phyloP scores from a whole-genome alignment of 441 rosid species.

The Melastoma candidum region DNA sequence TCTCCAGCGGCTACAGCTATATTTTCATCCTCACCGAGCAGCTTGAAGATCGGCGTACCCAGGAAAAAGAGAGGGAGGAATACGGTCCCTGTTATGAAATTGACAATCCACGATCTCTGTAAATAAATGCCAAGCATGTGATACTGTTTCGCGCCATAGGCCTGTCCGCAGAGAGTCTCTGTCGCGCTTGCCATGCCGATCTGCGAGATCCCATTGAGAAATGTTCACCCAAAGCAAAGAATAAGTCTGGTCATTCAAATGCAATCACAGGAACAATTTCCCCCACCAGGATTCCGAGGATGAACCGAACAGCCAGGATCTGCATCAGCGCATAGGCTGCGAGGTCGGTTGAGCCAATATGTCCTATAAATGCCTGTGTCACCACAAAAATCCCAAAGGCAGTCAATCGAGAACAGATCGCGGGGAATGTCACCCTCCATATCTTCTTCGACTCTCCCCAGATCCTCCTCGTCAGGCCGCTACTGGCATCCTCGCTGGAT shows the following conservation, averaged over 20 bases:
- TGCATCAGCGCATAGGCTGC: conserved; percentile 26
- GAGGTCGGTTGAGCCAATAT: conserved; percentile 16
- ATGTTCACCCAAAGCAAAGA: no score
- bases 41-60: conserved; percentile 30
- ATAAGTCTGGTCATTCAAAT: no score
- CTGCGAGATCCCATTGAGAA: neutral
- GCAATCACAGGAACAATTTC: no score
- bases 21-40: conserved; percentile 38
- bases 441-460: conserved; percentile 41
- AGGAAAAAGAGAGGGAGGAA: conserved; percentile 43
- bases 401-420: conserved; percentile 21
- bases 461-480: conserved; percentile 19
- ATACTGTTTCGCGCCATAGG: conserved; percentile 64
- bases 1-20: conserved; percentile 37
- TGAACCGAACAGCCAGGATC: conserved; percentile 16
- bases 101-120: conserved; percentile 69
- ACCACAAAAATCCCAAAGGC: conserved; percentile 25
- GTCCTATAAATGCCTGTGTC: conserved; percentile 26
- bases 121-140: conserved; percentile 76
- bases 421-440: conserved; percentile 41
- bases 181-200: conserved; percentile 59
- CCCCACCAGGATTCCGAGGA: conserved; percentile 18
- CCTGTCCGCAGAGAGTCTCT: conserved; percentile 81
- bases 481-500: neutral
- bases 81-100: conserved; percentile 24